Base-by-base conservation (phyloP, 768 basidiomycete genomes). In the Hortiboletus flavorubellus region DNA sequence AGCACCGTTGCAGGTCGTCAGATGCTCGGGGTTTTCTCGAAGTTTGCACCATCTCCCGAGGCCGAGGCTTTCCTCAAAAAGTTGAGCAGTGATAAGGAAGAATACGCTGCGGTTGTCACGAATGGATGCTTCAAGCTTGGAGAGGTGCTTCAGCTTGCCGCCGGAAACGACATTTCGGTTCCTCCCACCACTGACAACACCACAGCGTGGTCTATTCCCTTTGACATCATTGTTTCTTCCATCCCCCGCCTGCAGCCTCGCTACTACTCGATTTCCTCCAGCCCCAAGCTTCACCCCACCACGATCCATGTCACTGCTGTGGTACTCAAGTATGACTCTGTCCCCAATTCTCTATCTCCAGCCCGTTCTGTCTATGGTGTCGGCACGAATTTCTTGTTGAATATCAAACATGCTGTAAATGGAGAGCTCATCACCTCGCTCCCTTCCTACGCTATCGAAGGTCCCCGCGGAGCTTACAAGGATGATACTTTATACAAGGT, bases 201-300 rank as follows among this genome's bases (percentile, higher is more conserved):
- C 51, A 89, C 91, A 0, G 66, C 80, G 21, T 98, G 96, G 97
- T 62, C 79, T 10, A 96, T 98, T 62, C 96, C 97, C 46, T 97
- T 99, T 71, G 97, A 99, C 69, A 89, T 95, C 70, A 87, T 99
- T 61, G 86, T 99, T 51, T 98, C 95, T 8, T 86, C 89, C 48
- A 87, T 96, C 55, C 85, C 93, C 38, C 93, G 97, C 60, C 82
- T 99, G 18, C 96, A 98, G 70, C 94, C 97, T 34, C 89, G 97
- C 53, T 99, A 91, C 77, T 99, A 96, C 73, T 99, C 97, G 34
- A 98, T 99, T 71, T 98, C 97, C 9, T 98, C 95, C 18, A 93
- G 91, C 59, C 94, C 97, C 41, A 98, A 98, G 71, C 76, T 98
- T 10, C 70, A 93, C 71, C 84, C 95, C n/a, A 85, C 81, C 56